phyloP scores from a whole-genome alignment of 2,329 filamentous ascomycete species.

The Fusarium anguioides region DNA sequence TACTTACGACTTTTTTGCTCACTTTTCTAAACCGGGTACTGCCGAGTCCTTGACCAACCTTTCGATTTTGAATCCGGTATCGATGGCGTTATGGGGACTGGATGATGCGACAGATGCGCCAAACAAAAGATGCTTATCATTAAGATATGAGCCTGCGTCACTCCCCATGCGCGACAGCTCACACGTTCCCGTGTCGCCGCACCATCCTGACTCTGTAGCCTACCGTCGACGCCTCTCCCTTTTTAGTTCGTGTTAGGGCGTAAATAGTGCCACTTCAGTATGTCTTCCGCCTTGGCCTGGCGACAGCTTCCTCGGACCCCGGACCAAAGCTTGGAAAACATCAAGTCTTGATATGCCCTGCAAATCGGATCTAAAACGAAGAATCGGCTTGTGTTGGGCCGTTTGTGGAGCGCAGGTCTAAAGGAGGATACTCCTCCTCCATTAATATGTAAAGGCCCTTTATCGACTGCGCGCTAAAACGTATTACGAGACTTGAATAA shows the following conservation, averaged over 20 bases:
- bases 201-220: not conserved
- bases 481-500: not conserved
- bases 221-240: conserved; percentile 34
- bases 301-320: conserved; percentile 17
- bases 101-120: not conserved
- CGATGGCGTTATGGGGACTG: conserved; percentile 4
- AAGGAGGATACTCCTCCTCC: not conserved
- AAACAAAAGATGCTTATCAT: not conserved
- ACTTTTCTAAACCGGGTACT: not conserved
- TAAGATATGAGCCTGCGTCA: conserved; percentile 15
- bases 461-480: not conserved
- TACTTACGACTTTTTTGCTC: not conserved
- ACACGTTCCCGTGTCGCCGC: conserved; percentile 13
- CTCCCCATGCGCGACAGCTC: conserved; percentile 24
- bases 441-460: not conserved
- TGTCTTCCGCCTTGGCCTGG: conserved; percentile 14
- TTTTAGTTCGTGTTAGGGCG: conserved; percentile 24
- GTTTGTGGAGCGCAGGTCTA: conserved; percentile 5
- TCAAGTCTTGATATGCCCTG: conserved; percentile 16
- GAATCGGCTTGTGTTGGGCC: conserved; percentile 20
- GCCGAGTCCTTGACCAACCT: not conserved
- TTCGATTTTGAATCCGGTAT: not conserved
- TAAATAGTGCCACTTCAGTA: conserved; percentile 5
- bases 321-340: conserved; percentile 14
- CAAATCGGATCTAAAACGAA: conserved; percentile 15